Percentiles rank a stretch among this genome's conserved stretches.
These are phyloP conservation scores for Daucus carota DNA, from an alignment of 129 eudicot genomes.

Conservation along the genomic window DH1_v3.0 NC_030383.2:46404501-46405000, in stretches of 20 bases:
- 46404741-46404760: not conserved
- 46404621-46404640: not conserved
- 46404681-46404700: not conserved
- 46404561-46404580: not conserved
- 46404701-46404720: not conserved
- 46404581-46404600: not conserved
- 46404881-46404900: not conserved
- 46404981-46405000: constrained; percentile 52
- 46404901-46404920: not conserved
- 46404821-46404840: not conserved
- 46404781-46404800: not conserved
- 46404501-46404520: not conserved
- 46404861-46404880: not conserved
- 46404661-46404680: not conserved
- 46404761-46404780: not conserved
- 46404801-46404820: not conserved
- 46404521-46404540: not conserved
- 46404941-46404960: constrained; percentile 68
- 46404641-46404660: not conserved
- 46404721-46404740: not conserved
- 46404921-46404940: constrained; percentile 31
- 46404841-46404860: not conserved
- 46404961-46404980: constrained; percentile 48
- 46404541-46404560: not conserved
- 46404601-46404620: not conserved